phyloP scores from a whole-genome alignment of 257 asterid species.

The Mitragyna speciosa region DNA sequence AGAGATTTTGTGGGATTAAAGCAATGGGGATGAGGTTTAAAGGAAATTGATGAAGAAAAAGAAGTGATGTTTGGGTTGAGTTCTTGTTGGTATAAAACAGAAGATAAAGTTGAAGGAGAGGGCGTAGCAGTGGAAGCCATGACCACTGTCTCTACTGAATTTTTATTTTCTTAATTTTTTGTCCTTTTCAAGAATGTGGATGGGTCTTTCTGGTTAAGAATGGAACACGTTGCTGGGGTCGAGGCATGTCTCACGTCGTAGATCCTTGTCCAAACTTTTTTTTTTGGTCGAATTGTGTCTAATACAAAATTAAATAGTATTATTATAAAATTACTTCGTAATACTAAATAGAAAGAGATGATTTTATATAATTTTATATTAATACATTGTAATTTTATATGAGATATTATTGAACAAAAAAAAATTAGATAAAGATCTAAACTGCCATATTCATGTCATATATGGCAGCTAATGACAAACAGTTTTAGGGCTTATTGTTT shows the following conservation, averaged over 20 bases:
- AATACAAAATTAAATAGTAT: too few species aligned
- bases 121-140: conserved; percentile 35
- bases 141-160: neutral
- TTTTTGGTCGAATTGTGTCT: too few species aligned
- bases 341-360: too few species aligned
- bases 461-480: too few species aligned
- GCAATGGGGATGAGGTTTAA: conserved; percentile 23
- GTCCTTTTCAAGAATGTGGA: neutral
- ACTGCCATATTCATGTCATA: too few species aligned
- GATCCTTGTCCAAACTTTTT: too few species aligned
- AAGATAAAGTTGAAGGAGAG: conserved; percentile 23
- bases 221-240: neutral
- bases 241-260: conserved; percentile 15
- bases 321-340: too few species aligned
- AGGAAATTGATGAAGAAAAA: conserved; percentile 22
- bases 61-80: conserved; percentile 22
- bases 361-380: too few species aligned
- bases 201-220: conserved; percentile 17
- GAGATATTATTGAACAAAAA: too few species aligned
- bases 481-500: too few species aligned
- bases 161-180: neutral
- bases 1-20: conserved; percentile 9
- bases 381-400: too few species aligned
- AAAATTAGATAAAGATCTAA: too few species aligned
- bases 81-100: conserved; percentile 36